A percentile compares a stretch with the other conserved stretches of the same genome.
phyloP scores from a whole-genome alignment of 2,329 filamentous ascomycete species.

The Ascochyta koolunga region DNA sequence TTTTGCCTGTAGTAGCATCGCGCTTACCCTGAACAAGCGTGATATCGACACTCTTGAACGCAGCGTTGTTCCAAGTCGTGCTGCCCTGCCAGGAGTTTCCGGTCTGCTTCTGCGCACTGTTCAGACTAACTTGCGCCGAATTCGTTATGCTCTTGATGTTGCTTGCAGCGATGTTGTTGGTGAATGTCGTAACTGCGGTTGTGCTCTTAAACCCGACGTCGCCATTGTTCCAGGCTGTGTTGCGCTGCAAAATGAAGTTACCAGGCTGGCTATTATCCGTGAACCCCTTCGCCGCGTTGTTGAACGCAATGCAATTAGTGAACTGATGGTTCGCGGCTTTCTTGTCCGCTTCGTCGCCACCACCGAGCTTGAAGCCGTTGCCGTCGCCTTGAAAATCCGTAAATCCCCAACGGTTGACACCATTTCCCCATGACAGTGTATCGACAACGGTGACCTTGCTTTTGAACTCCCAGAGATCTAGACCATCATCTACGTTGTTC shows the following conservation, averaged over 20 bases:
- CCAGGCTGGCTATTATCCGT: conserved; percentile 56
- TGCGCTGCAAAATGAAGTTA: conserved; percentile 49
- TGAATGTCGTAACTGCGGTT: conserved; percentile 45
- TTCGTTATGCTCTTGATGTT: conserved; percentile 36
- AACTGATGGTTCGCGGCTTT: conserved; percentile 52
- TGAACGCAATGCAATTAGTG: conserved; percentile 54
- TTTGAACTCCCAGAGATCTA: conserved; percentile 54
- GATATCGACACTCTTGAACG: conserved; percentile 49
- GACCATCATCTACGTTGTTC: conserved; percentile 60
- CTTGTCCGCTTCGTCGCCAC: conserved; percentile 40
- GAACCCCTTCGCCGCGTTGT: conserved; percentile 54
- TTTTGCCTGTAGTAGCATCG: conserved; percentile 46
- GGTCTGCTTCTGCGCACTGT: conserved; percentile 29
- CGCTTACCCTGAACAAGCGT: conserved; percentile 48
- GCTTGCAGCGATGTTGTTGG: conserved; percentile 49
- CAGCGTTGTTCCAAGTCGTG: conserved; percentile 48
- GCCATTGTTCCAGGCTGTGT: conserved; percentile 56
- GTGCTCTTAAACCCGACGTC: conserved; percentile 51
- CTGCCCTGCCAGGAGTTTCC: conserved; percentile 54
- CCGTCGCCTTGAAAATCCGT: conserved; percentile 53
- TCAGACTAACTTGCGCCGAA: conserved; percentile 26
- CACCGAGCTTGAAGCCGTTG: conserved; percentile 58
- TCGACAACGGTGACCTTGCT: conserved; percentile 54
- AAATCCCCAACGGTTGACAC: conserved; percentile 55
- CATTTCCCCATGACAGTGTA: conserved; percentile 56